A percentile compares a stretch with the other conserved stretches of the same genome.
phyloP scores from a whole-genome alignment of 441 rosid genomes.

The Melianthus villosus region DNA sequence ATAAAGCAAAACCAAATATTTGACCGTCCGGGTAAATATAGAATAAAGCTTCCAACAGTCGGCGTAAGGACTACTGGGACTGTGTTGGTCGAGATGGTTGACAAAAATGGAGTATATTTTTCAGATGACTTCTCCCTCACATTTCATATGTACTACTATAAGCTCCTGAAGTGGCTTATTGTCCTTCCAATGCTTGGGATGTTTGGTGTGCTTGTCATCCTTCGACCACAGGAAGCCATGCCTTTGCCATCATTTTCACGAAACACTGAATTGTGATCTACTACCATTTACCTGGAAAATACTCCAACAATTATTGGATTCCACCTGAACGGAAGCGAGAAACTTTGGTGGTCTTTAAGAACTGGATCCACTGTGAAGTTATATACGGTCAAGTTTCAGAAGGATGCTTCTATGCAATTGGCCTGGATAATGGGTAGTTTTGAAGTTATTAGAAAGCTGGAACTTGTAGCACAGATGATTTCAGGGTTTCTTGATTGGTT shows the following conservation, averaged over 20 bases:
- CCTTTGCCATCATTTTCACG: conserved; percentile 92
- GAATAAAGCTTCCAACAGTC: conserved; percentile 72
- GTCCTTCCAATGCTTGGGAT: conserved; percentile 95
- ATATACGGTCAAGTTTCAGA: no score
- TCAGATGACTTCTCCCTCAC: conserved; percentile 92
- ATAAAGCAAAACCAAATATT: conserved; percentile 56
- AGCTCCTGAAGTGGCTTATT: conserved; percentile 89
- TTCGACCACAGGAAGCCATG: conserved; percentile 76
- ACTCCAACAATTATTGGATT: no score
- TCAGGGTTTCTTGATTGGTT: no score
- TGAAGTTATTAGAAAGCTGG: no score
- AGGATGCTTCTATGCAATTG: no score
- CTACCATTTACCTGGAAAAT: no score
- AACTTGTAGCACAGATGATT: no score
- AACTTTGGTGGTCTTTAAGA: no score
- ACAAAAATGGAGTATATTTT: conserved; percentile 80
- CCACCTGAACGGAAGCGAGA: conserved; percentile 3
- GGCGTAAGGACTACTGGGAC: conserved; percentile 88
- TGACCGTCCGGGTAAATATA: conserved; percentile 57
- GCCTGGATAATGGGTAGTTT: no score
- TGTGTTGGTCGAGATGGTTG: conserved; percentile 85
- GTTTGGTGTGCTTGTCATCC: conserved; percentile 74
- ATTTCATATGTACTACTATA: conserved; percentile 93
- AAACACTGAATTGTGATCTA: conserved; percentile 63
- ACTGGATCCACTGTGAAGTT: no score